Evolutionary conservation across 2,329 filamentous ascomycete genomes (phyloP), one percentile per base, ranked within the genome.

Genomic region (Thielaviopsis musarum): DNA sequence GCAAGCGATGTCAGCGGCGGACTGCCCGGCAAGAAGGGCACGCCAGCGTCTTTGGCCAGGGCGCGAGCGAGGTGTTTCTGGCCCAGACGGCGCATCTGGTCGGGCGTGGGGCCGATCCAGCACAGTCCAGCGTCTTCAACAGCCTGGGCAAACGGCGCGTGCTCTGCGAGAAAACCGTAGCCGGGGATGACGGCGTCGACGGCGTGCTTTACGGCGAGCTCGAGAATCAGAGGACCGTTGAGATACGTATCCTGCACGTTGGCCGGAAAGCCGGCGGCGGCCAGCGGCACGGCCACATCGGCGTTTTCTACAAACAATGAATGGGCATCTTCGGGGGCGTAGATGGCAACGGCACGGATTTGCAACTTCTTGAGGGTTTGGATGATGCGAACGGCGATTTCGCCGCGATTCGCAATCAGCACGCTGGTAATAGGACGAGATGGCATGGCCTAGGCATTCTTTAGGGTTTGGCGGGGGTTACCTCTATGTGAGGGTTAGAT

Each of bases 401-500:
- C 85, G 62, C 85, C 86, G 64, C 86, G 76, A 66, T 89, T 90
- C 10, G 85, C 85, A 64, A 89, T 85, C 0, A 89, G 74, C n/a
- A 72, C 64, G 5, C 53, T 41, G 9, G 6, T 24, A 4, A 24
- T 57, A 7, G 30, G 30, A 7, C 30, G 30, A 7, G 30, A 10
- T 7, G 30, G 30, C 30, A 34, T 34, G 2, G 30, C 30, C 30
- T 5, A 12, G 30, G 30, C 30, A 34, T 34, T 34, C 30, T 28
- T 28, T 34, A 34, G 30, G 30, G 30, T 34, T 34, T 34, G 30
- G 30, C 7, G 10, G 30, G 26, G 3, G 3, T 28, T 4, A 7
- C 26, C 4, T 7, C 7, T 28, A 28, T 28, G 26, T 4, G 3
- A 28, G 7, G 4, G 26, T n/a, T n/a, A n/a, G 26, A 7, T 28